phyloP scores from a whole-genome alignment of 495 filamentous ascomycete genomes.

The Talaromyces trachyspermus region DNA sequence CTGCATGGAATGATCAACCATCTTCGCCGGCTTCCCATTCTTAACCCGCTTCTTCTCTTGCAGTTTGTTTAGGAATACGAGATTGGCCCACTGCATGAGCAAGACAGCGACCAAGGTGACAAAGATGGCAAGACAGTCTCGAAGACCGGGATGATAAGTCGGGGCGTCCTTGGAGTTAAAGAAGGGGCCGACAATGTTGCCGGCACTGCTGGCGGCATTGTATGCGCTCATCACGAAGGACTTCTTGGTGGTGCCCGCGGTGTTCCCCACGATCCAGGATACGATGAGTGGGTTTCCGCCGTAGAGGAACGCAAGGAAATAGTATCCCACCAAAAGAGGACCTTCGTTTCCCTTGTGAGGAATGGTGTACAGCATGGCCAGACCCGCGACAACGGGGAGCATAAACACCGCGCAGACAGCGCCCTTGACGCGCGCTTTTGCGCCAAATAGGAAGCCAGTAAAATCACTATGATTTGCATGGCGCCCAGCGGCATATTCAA shows the following conservation, averaged over 20 bases:
- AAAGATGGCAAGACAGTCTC: slow-evolving; percentile 50
- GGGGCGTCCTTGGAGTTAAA: slow-evolving; percentile 37
- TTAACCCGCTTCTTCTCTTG: slow-evolving; percentile 44
- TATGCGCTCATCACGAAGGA: slow-evolving; percentile 45
- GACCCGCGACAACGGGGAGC: slow-evolving; percentile 49
- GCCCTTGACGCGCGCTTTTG: slow-evolving; percentile 44
- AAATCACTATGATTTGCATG: slow-evolving; percentile 37
- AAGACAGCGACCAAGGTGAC: slow-evolving; percentile 40
- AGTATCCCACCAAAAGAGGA: slow-evolving; percentile 49
- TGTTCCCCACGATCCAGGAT: slow-evolving; percentile 45
- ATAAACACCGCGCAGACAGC: slow-evolving; percentile 39
- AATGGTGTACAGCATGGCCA: slow-evolving; percentile 48
- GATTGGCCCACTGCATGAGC: slow-evolving; percentile 41
- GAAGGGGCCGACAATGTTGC: slow-evolving; percentile 43
- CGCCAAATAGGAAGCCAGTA: slow-evolving; percentile 37
- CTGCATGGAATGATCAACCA: slow-evolving; percentile 52
- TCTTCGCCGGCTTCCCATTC: slow-evolving; percentile 49
- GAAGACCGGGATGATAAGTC: slow-evolving; percentile 48
- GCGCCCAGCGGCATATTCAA: slow-evolving; percentile 46
- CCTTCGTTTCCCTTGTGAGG: slow-evolving; percentile 31
- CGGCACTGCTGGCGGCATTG: slow-evolving; percentile 35
- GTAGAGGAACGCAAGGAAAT: slow-evolving; percentile 54
- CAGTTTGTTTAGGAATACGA: slow-evolving; percentile 46
- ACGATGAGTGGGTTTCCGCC: slow-evolving; percentile 44
- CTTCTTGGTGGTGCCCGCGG: slow-evolving; percentile 45